Base-by-base conservation (phyloP, 164 flowering plant species). In the Sedum album region DNA sequence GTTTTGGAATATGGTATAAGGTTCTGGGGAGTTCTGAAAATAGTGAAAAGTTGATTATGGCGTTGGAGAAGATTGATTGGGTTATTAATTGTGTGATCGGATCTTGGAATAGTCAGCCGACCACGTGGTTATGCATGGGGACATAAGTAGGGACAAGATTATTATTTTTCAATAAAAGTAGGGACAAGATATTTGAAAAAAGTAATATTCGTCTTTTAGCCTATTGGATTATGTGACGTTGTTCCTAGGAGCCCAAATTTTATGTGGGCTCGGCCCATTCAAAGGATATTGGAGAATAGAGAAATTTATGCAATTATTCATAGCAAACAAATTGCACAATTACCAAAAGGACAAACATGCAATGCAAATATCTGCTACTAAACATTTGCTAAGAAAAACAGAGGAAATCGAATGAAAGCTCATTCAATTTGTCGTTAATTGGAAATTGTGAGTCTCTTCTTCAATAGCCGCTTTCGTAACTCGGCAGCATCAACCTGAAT, bases 401-500 rank as follows among this genome's bases (percentile, higher is more conserved):
- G 23, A 53, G 11, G 8, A 14, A 41, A 20, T 49, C 55, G 1
- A 20, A 49, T 49, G 25, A 17, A 20, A 23, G 15, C 51, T 4
- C n/a, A 46, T 46, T 46, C 4, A 5, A 46, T 46, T 46, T 46
- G n/a, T 49, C 55, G 7, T 65, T 15, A 65, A 13, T 65, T 35
- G 30, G 42, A 35, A 36, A 18, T 18, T 9, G 46, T 70, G 57
- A 25, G 65, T 75, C 74, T 85, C 72, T 77, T 46, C 74, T 79
- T 82, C 66, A 83, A 36, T 49, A 84, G 78, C 69, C 67, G 31
- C 25, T 78, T 76, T 4, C 89, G 69, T 0, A 86, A 79, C 72
- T 84, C 89, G 2, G 85, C 88, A 8, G 75, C 83, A 68, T 88
- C 87, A 39, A 86, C 66, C 66, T 82, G 85, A 25, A 66, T 68